phyloP scores from a whole-genome alignment of 1,139 yeast species.

The Hemisphaericaspora lyxosophila region DNA sequence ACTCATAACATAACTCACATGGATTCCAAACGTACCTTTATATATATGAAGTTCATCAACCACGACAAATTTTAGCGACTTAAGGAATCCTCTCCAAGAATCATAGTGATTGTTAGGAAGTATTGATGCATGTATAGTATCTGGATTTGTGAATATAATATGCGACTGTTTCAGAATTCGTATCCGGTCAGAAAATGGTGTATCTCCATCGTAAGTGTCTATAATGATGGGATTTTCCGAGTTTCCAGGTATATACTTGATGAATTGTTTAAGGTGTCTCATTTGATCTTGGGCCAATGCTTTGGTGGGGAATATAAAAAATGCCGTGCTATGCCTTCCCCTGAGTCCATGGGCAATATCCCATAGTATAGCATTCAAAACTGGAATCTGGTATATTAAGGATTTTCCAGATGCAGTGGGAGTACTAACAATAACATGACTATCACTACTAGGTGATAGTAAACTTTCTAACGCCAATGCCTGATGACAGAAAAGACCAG shows the following conservation, averaged over 20 bases:
- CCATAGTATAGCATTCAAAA: slow-evolving; percentile 57
- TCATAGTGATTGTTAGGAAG: slow-evolving; percentile 52
- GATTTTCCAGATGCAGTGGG: slow-evolving; percentile 97
- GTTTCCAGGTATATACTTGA: slow-evolving; percentile 42
- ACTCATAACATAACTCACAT: slow-evolving; percentile 83
- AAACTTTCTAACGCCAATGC: slow-evolving; percentile 68
- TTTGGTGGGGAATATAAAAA: slow-evolving; percentile 92
- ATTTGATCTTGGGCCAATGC: slow-evolving; percentile 97
- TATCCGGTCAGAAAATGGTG: slow-evolving; percentile 55
- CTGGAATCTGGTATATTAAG: slow-evolving; percentile 84
- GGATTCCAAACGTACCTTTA: slow-evolving; percentile 87
- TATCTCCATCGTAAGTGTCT: slow-evolving; percentile 93
- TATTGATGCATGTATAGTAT: slow-evolving; percentile 82
- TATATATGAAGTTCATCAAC: slow-evolving; percentile 91
- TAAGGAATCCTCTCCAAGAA: slow-evolving; percentile 70
- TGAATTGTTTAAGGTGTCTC: slow-evolving; percentile 66
- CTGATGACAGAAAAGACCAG: slow-evolving; percentile 75
- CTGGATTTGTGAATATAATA: slow-evolving; percentile 92
- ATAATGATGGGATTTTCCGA: slow-evolving; percentile 41
- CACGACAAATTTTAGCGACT: slow-evolving; percentile 67
- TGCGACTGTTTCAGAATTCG: slow-evolving; percentile 61
- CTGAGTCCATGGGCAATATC: slow-evolving; percentile 25
- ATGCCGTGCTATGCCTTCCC: slow-evolving; percentile 52
- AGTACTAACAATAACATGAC: slow-evolving; percentile 81
- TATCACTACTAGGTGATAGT: slow-evolving; percentile 30